Conservation (phyloP, 139 green algal genomes). For the Volvox reticuliferus region DNA sequence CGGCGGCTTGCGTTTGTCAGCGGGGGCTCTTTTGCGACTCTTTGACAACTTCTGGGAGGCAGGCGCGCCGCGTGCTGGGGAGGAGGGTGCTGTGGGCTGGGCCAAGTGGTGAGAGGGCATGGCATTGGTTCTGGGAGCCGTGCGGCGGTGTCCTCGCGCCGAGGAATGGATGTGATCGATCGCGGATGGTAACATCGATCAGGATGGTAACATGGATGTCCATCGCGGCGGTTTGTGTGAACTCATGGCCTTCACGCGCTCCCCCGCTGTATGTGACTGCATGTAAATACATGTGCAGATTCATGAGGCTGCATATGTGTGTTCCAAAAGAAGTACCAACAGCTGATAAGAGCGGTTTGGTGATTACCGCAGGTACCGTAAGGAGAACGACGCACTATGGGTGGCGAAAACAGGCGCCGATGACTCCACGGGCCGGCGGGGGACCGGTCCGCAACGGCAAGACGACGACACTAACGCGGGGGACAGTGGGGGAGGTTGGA, state of each 20-base stretch:
- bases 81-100: conserved; percentile 73
- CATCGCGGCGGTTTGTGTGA: too few relatives aligned
- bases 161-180: too few relatives aligned
- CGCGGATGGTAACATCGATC: too few relatives aligned
- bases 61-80: conserved; percentile 68
- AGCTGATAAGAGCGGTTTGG: too few relatives aligned
- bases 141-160: too few relatives aligned
- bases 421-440: neutral
- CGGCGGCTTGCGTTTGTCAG: neutral
- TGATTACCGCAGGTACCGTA: conserved; percentile 20
- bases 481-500: conserved; percentile 45
- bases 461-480: neutral
- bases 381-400: conserved; percentile 33
- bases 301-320: too few relatives aligned
- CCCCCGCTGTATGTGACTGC: too few relatives aligned
- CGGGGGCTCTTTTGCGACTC: conserved; percentile 62
- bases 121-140: too few relatives aligned
- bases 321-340: too few relatives aligned
- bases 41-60: conserved; percentile 84
- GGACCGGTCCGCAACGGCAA: neutral
- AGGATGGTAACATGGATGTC: too few relatives aligned
- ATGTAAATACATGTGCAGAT: too few relatives aligned
- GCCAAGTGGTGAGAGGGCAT: conserved; percentile 52
- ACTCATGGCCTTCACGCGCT: too few relatives aligned
- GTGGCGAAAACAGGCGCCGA: neutral